Evolutionary conservation across 164 flowering plant genomes (phyloP).

Genomic region (Vitis rotundifolia): DNA sequence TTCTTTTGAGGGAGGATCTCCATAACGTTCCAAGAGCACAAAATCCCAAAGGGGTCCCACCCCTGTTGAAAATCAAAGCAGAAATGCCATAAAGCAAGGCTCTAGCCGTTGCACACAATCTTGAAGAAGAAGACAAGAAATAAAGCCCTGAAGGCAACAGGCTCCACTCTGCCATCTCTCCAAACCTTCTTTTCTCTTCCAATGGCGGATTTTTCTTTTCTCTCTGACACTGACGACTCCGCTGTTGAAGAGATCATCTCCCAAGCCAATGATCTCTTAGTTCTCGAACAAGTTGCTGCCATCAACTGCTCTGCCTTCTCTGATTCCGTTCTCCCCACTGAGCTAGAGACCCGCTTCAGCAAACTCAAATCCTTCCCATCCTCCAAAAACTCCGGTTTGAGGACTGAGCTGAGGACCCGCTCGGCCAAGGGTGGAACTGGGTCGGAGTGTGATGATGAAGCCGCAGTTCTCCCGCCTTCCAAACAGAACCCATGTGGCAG

Average conservation of each 20-base stretch:
- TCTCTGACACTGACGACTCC: constrained; percentile 54
- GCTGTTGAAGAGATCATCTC: constrained; percentile 65
- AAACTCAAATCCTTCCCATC: constrained; percentile 71
- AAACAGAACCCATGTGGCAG: constrained; percentile 1
- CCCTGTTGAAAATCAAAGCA: too few relatives aligned
- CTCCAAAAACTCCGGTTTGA: constrained; percentile 3
- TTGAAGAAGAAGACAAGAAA: too few relatives aligned
- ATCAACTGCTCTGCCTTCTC: constrained; percentile 61
- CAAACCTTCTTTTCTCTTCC: neutral
- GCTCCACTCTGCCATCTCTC: neutral
- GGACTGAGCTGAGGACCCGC: neutral
- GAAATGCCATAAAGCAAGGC: too few relatives aligned
- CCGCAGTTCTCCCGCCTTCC: constrained; percentile 11
- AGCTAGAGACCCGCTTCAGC: constrained; percentile 65
- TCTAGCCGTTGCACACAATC: too few relatives aligned
- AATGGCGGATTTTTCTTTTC: constrained; percentile 52
- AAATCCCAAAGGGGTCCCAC: too few relatives aligned
- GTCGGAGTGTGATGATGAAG: neutral
- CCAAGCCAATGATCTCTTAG: constrained; percentile 51
- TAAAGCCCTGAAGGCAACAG: too few relatives aligned
- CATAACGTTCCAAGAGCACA: too few relatives aligned
- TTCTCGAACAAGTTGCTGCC: constrained; percentile 67
- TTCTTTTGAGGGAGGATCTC: too few relatives aligned
- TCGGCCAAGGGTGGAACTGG: neutral
- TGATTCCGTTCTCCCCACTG: constrained; percentile 53